These are phyloP conservation scores for Priceomyces fermenticarens DNA, from an alignment of 805 yeast species.

Conservation along the genomic window DNA sequence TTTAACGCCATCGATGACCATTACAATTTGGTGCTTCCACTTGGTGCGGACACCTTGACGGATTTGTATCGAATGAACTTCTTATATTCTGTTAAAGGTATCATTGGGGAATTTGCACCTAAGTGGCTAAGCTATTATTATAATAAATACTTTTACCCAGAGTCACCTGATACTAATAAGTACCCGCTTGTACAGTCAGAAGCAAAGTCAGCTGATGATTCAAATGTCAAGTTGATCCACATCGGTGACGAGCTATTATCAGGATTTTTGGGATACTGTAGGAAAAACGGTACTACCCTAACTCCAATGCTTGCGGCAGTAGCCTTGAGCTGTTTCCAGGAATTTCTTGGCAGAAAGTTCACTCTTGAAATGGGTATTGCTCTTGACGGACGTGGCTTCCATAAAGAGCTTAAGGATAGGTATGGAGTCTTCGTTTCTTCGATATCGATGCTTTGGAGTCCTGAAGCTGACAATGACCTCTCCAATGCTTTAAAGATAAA, in stretches of 20 bases:
- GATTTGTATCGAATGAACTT: too few relatives aligned
- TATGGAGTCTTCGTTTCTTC: constrained; percentile 2
- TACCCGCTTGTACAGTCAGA: constrained; percentile 5
- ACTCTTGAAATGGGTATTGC: constrained; percentile 8
- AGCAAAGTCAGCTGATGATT: background rate
- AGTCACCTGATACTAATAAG: constrained; percentile 7
- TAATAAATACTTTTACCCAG: too few relatives aligned
- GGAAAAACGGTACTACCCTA: constrained; percentile 13
- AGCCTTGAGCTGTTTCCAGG: constrained; percentile 14
- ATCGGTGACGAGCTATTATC: constrained; percentile 11
- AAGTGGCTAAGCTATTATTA: too few relatives aligned
- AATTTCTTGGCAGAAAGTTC: constrained; percentile 7
- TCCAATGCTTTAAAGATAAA: too few relatives aligned
- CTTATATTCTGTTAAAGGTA: too few relatives aligned
- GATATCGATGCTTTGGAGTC: background rate
- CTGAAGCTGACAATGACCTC: background rate
- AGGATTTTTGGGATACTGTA: constrained; percentile 11
- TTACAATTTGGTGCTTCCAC: constrained; percentile 7
- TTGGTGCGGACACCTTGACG: constrained; percentile 5
- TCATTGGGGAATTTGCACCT: background rate
- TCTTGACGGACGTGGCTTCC: constrained; percentile 12
- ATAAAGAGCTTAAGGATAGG: constrained; percentile 6
- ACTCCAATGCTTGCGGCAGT: constrained; percentile 17
- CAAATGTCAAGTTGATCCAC: constrained; percentile 10
- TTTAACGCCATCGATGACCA: background rate